A percentile compares a stretch with the other conserved stretches of the same genome.
Evolutionary conservation across 2,329 filamentous ascomycete species (phyloP).

Genomic region (Stemphylium lycopersici): DNA sequence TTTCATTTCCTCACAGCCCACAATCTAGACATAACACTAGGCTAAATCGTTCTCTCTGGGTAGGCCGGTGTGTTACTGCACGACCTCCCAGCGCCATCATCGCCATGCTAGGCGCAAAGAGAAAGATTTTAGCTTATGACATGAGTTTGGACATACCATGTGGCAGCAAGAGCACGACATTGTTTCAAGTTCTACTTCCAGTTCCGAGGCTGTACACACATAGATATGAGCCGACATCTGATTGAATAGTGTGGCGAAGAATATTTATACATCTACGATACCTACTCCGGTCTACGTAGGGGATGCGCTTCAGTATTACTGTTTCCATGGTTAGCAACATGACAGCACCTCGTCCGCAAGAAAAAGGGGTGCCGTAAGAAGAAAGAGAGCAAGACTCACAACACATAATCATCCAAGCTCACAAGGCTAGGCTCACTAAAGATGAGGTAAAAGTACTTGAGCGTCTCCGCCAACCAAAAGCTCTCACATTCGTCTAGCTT

Average conservation of each 20-base stretch:
- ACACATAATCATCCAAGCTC: conserved; percentile 71
- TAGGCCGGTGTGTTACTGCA: no score
- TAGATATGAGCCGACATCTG: neutral
- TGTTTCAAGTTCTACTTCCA: neutral
- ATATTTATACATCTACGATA: neutral
- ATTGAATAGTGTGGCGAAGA: neutral
- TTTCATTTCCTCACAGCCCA: no score
- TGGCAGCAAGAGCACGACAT: no score
- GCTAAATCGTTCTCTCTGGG: no score
- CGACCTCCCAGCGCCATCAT: no score
- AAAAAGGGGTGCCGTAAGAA: neutral
- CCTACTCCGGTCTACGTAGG: conserved; percentile 46
- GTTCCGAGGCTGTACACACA: neutral
- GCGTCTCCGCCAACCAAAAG: conserved; percentile 88
- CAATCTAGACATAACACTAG: neutral
- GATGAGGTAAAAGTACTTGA: conserved; percentile 90
- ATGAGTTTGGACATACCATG: neutral
- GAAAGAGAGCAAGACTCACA: conserved; percentile 45
- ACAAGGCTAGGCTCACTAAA: conserved; percentile 72
- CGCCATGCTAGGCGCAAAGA: neutral
- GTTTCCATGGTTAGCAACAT: neutral
- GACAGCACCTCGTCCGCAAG: neutral
- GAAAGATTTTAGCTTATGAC: neutral
- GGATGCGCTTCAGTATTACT: conserved; percentile 63
- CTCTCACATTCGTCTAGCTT: conserved; percentile 61